Evolutionary conservation across 1,139 yeast species (phyloP), one percentile per base, ranked within the genome.

Genomic region (Saccharomyces hybrid): DNA sequence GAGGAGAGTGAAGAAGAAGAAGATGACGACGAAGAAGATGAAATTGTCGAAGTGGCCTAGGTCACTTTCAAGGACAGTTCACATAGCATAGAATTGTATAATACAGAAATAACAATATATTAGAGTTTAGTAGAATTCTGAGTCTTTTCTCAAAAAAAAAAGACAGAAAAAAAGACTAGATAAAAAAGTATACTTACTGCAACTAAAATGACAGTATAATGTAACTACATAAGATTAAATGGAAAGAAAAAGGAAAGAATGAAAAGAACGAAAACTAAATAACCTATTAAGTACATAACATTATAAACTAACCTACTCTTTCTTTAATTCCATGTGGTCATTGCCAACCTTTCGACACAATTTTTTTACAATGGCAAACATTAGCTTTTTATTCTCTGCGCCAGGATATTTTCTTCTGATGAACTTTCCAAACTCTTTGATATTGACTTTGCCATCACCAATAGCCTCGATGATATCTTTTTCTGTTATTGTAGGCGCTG

Each of bases 401-500:
- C 61, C 81, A 77, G 66, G 80, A 78, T 58, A 89, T 80, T 68
- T 89, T 82, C 55, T 78, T 75, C 73, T 64, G 86, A 77, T 55
- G 78, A 78, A 53, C 76, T 75, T 56, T 87, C 79, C 67, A 88
- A 77, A 59, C 80, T 87, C 65, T 82, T 84, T 51, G 87, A 82
- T 38, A 85, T 65, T 65, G n/a, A 65, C 69, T 47, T 62, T 61
- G 31, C 66, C 62, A 48, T 59, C 62, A 46, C 69, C 68, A n/a
- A 90, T 83, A 49, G 86, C 79, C 49, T 75, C 76, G 60, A 84
- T 78, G 48, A 90, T 88, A 64, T 89, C 96, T 50, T 79, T 80
- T 49, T 83, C 86, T 0, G 91, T 86, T 8, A 89, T 69, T 31
- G 78, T 59, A 23, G 61, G 59, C 8, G 56, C 47, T 14, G 57